Base-by-base conservation (phyloP, 306 rosid species). In the Glycine latifolia region DNA sequence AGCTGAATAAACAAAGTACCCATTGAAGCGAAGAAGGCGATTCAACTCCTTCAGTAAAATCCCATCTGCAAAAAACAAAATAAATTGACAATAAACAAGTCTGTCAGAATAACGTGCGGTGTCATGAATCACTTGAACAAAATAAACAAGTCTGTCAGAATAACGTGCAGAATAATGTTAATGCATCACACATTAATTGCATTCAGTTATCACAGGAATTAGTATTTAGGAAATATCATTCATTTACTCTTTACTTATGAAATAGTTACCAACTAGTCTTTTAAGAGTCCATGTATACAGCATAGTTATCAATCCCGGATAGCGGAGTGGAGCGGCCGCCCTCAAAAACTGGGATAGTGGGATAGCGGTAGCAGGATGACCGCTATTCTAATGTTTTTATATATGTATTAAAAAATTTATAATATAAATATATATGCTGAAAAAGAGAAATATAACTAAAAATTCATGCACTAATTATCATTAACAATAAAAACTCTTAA, bases 1-100 rank as follows among this genome's bases (percentile, higher is more conserved):
- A 65, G 98, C 94, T 0, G 98, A 95, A 83, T 93, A 93, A 47
- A 88, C 97, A 75, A 95, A 95, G 88, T 91, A 95, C 5, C 97
- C 98, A 87, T 89, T 83, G 10, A 87, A 46, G 48, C 96, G 96
- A 85, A 95, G 87, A 68, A 95, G 90, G 78, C 98, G 90, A 82
- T 91, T 73, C 76, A 90, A 82, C 88, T 93, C 99, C 88, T 89
- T 93, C 77, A 95, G 84, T 82, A 91, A 87, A 90, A 95, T 87
- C 65, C 99, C 99, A 85, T 90, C 99, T 93, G 91, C 83, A 82
- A 63, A 77, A 44, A 78, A 75, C 65, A 79, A 80, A 74, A 71
- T 49, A 52, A 68, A 78, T 74, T 31, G 65, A 63, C 48, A 81
- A 33, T 8, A 20, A 73, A 67, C 10, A 59, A 47, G 17, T 48